Evolutionary conservation across 495 filamentous ascomycete species (phyloP).

Genomic region (Hypoxylon fuscum): DNA sequence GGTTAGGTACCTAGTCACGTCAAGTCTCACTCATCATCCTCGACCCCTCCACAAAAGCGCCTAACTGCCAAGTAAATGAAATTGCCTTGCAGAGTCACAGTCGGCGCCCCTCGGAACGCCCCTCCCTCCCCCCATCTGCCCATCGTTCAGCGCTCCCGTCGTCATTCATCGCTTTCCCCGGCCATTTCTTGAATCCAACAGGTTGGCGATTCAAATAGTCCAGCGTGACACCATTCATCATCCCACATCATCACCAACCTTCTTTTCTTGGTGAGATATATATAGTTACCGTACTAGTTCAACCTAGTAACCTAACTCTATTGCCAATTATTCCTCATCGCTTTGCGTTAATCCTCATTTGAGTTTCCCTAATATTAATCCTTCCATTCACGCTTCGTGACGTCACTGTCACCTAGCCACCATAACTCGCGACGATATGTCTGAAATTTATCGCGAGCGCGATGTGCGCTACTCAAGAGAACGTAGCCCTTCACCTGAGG

Average conservation of each 20-base stretch:
- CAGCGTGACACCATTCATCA: conserved; percentile 39
- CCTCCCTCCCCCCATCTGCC: neutral
- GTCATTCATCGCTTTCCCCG: conserved; percentile 39
- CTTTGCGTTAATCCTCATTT: neutral
- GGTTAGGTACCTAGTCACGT: conserved; percentile 28
- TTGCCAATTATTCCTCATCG: neutral
- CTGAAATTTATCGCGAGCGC: conserved; percentile 59
- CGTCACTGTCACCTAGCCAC: conserved; percentile 33
- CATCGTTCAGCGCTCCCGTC: conserved; percentile 8
- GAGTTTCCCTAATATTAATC: conserved; percentile 8
- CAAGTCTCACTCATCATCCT: conserved; percentile 26
- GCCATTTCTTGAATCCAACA: conserved; percentile 26
- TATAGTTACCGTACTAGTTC: conserved; percentile 10
- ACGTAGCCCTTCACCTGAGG: conserved; percentile 56
- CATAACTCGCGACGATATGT: conserved; percentile 45
- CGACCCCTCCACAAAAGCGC: conserved; percentile 39
- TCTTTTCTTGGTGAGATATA: conserved; percentile 27
- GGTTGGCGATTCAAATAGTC: conserved; percentile 11
- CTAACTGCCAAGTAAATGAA: conserved; percentile 30
- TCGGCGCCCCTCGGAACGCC: conserved; percentile 34
- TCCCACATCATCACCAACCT: conserved; percentile 39
- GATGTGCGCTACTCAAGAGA: conserved; percentile 55
- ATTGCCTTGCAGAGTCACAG: conserved; percentile 31
- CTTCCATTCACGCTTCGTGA: conserved; percentile 22
- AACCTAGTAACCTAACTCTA: conserved; percentile 3